phyloP scores from a whole-genome alignment of 371 early-diverging fungal genomes.

The Coemansia sp. region DNA sequence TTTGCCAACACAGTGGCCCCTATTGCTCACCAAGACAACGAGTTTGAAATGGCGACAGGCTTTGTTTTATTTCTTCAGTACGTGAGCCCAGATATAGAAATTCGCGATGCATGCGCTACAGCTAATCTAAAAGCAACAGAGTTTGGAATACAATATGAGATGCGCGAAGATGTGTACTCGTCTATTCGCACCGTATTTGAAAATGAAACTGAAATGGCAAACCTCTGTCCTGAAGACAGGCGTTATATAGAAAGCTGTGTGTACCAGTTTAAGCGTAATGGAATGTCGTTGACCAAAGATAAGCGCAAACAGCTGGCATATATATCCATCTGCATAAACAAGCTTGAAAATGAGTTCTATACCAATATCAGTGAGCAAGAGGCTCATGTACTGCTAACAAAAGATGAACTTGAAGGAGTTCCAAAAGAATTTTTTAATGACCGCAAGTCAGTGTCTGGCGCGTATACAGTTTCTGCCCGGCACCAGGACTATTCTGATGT shows the following conservation, averaged over 20 bases:
- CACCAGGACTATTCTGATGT: not conserved
- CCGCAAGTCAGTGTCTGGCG: not conserved
- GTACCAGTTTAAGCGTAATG: constrained; percentile 59
- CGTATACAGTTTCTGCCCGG: not conserved
- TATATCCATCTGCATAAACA: constrained; percentile 52
- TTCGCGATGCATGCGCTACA: constrained; percentile 62
- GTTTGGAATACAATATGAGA: constrained; percentile 60
- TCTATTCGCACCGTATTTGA: constrained; percentile 54
- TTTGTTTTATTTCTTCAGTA: constrained; percentile 55
- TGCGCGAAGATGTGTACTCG: constrained; percentile 64
- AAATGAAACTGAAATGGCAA: constrained; percentile 53
- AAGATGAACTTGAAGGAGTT: constrained; percentile 3
- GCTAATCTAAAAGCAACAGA: constrained; percentile 56
- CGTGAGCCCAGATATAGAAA: constrained; percentile 58
- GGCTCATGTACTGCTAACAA: not conserved
- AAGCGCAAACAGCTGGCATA: constrained; percentile 58
- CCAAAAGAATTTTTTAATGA: not conserved
- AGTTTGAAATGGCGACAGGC: constrained; percentile 38
- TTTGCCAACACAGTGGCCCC: constrained; percentile 60
- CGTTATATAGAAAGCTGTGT: constrained; percentile 58
- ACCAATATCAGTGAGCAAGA: constrained; percentile 54
- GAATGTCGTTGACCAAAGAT: constrained; percentile 59
- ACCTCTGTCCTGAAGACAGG: constrained; percentile 57
- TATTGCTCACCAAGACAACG: constrained; percentile 56
- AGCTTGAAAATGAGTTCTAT: constrained; percentile 12